phyloP scores from a whole-genome alignment of 306 rosid species.

The Dryas octopetala region DNA sequence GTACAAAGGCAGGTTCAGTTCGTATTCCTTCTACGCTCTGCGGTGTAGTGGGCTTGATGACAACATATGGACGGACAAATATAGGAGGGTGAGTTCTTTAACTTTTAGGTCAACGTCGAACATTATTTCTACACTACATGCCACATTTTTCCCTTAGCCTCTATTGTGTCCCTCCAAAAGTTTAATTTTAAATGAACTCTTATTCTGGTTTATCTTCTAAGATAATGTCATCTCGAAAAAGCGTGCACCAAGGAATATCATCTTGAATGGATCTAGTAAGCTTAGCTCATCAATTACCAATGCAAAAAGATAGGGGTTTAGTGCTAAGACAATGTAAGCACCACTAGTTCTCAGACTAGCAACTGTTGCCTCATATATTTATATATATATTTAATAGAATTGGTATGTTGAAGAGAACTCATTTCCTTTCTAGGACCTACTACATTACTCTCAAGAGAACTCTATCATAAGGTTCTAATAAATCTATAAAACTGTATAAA shows the following conservation, averaged over 20 bases:
- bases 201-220: neutral
- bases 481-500: neutral
- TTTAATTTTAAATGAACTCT: neutral
- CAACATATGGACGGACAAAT: slow-evolving; percentile 75
- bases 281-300: neutral
- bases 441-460: neutral
- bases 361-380: neutral
- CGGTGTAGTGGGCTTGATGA: slow-evolving; percentile 89
- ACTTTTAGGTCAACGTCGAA: slow-evolving; percentile 8
- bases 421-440: neutral
- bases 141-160: neutral
- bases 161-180: neutral
- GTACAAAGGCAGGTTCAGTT: slow-evolving; percentile 72
- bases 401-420: neutral
- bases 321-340: neutral
- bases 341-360: neutral
- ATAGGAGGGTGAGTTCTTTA: slow-evolving; percentile 70
- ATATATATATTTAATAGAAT: neutral
- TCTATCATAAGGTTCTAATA: neutral
- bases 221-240: neutral
- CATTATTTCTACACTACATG: neutral
- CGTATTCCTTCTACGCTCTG: slow-evolving; percentile 98
- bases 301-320: neutral
- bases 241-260: neutral
- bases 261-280: neutral